Conservation (phyloP, 2,329 filamentous ascomycete genomes). For the Sphaceloma murrayae region DNA sequence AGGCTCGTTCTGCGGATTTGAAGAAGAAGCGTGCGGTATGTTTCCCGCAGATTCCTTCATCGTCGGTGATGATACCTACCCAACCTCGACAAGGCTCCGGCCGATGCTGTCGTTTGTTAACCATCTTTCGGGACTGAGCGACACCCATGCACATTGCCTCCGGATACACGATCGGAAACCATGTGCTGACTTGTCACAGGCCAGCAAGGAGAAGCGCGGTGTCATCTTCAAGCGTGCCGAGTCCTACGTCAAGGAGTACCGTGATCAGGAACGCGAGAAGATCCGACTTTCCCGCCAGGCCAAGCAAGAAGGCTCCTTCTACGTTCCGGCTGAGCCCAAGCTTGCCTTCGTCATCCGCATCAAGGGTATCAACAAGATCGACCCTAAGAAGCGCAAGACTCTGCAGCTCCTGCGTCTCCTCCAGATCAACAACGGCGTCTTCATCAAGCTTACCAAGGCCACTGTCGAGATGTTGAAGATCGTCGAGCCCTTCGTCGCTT, state of each 20-base stretch:
- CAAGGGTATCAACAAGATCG: conserved; percentile 99
- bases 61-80: conserved; percentile 77
- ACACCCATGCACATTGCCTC: conserved; percentile 13
- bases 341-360: conserved; percentile 97
- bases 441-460: conserved; percentile 95
- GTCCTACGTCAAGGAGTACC: conserved; percentile 99
- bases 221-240: conserved; percentile 99
- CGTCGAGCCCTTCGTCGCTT: conserved; percentile 97
- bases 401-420: conserved; percentile 98
- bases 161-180: neutral
- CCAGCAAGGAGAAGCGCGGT: conserved; percentile 96
- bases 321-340: conserved; percentile 89
- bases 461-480: conserved; percentile 95
- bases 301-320: conserved; percentile 88
- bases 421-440: conserved; percentile 99
- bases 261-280: conserved; percentile 96
- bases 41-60: conserved; percentile 26
- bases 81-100: conserved; percentile 79
- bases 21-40: conserved; percentile 88
- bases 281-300: conserved; percentile 80
- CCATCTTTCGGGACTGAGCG: conserved; percentile 99
- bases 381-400: conserved; percentile 99
- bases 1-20: conserved; percentile 68
- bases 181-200: conserved; percentile 45
- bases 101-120: conserved; percentile 98